phyloP scores from a whole-genome alignment of 306 rosid genomes.

The Vigna angularis region DNA sequence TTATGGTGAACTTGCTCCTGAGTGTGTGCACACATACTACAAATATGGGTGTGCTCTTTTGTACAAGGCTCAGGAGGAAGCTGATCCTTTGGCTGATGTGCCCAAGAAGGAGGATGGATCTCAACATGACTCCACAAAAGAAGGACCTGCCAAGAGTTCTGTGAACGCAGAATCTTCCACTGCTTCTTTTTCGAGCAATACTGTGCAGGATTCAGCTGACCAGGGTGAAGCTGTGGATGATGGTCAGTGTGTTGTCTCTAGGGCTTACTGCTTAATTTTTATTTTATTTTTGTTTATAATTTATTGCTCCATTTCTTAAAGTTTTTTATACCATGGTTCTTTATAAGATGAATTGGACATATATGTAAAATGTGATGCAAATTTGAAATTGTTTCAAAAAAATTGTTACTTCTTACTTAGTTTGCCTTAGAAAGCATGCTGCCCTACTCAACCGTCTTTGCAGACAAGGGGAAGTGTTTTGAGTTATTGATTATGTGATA shows the following conservation, averaged over 20 bases:
- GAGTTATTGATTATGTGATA: constrained; percentile 1
- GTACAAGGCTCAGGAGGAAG: constrained; percentile 94
- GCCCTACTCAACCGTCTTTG: constrained; percentile 20
- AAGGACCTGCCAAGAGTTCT: constrained; percentile 65
- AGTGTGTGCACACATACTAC: constrained; percentile 82
- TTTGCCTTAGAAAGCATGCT: constrained; percentile 29
- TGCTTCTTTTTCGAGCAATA: constrained; percentile 64
- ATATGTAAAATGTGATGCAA: not conserved
- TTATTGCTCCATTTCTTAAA: not conserved
- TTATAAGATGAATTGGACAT: not conserved
- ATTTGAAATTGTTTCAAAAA: constrained; percentile 12
- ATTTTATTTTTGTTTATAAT: constrained; percentile 8
- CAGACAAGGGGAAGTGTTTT: not conserved
- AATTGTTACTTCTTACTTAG: not conserved
- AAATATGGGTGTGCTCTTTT: constrained; percentile 88
- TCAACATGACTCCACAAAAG: constrained; percentile 63
- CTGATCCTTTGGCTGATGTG: constrained; percentile 86
- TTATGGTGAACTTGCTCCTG: constrained; percentile 90
- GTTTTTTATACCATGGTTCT: not conserved
- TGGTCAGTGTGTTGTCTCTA: constrained; percentile 56
- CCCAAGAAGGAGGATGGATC: constrained; percentile 81
- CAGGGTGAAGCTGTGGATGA: constrained; percentile 63
- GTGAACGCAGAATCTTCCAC: constrained; percentile 70
- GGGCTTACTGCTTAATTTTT: constrained; percentile 9
- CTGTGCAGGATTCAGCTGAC: constrained; percentile 55